Evolutionary conservation across 202 grass and related monocot genomes (phyloP), one percentile per base, ranked within the genome.

Genomic region (Saccharum hybrid): DNA sequence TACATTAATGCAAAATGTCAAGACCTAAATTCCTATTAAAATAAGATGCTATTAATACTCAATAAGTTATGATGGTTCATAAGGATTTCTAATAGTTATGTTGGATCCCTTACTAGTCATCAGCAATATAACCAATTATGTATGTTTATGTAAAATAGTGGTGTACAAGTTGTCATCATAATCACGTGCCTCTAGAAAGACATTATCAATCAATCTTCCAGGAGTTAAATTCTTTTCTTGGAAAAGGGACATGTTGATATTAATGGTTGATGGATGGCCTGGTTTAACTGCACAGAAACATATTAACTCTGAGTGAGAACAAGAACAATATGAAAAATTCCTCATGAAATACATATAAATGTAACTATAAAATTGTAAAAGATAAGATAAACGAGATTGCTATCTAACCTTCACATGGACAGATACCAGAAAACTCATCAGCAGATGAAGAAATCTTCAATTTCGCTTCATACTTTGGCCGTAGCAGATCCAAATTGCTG

Each of bases 331-430:
- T 22, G 0, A 30, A 37, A 46, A 66, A 54, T 30, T 37, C 22
- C 33, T 54, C 21, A 64, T 49, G 57, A 49, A 82, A 72, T 72
- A 51, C 15, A 82, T 14, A 48, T 48, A 48, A 8, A 26, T 51
- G 10, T 34, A 39, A 82, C 57, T 45, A 49, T 19, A 2, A 40
- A 16, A 45, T 86, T 7, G 37, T 52, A 80, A 51, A n/a, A 67
- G 0, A 65, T 31, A 43, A 60, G 9, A 79, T 59, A 39, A 59
- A 79, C 57, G 4, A 72, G 66, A 3, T 54, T 72, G 26, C 13
- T 34, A 80, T 88, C 75, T 83, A 71, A 88, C 81, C 81, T 88
- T 68, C 80, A 45, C 86, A 88, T 49, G 68, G 66, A 77, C 54
- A 68, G 38, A 77, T 41, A 66, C 63, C 54, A 75, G 59, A 84